These are phyloP conservation scores for Nidula niveotomentosa DNA, from an alignment of 1,284 basidiomycete genomes.

Conservation along the genomic window DNA sequence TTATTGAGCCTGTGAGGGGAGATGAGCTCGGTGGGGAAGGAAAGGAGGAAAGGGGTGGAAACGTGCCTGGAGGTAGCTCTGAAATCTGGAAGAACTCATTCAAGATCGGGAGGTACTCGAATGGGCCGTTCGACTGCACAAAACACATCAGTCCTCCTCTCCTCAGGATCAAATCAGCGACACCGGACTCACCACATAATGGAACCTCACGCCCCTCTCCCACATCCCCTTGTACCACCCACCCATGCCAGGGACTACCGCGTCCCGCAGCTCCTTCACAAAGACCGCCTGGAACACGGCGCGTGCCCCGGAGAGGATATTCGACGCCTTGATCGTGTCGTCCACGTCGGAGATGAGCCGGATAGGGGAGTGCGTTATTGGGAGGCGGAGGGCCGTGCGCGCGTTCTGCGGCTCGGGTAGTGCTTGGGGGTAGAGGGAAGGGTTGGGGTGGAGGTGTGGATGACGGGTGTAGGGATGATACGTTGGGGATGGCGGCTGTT, in stretches of 20 bases:
- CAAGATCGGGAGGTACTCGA: conserved; percentile 81
- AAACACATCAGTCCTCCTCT: background rate
- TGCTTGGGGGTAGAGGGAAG: conserved; percentile 1
- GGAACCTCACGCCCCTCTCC: conserved; percentile 71
- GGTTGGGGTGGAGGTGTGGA: conserved; percentile 7
- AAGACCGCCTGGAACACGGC: conserved; percentile 81
- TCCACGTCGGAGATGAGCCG: conserved; percentile 93
- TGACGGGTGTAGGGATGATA: background rate
- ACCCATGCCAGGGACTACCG: conserved; percentile 83
- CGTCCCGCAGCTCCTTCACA: conserved; percentile 74
- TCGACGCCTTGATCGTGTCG: conserved; percentile 87
- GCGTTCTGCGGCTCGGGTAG: conserved; percentile 13
- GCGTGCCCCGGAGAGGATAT: conserved; percentile 72
- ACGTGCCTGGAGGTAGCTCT: conserved; percentile 60
- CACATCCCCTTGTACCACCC: conserved; percentile 79
- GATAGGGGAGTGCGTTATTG: conserved; percentile 57
- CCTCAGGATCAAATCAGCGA: too few relatives aligned
- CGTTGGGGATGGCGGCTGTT: conserved; percentile 1
- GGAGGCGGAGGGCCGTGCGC: conserved; percentile 34
- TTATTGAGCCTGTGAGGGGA: conserved; percentile 52
- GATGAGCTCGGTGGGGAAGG: background rate
- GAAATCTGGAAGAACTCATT: conserved; percentile 77
- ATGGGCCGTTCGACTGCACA: conserved; percentile 84
- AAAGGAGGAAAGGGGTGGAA: background rate
- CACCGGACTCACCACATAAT: conserved; percentile 73